A percentile compares a stretch with the other conserved stretches of the same genome.
These are phyloP conservation scores for Trametes sp. DNA, from an alignment of 1,284 basidiomycete genomes.

Conservation along the genomic window DNA sequence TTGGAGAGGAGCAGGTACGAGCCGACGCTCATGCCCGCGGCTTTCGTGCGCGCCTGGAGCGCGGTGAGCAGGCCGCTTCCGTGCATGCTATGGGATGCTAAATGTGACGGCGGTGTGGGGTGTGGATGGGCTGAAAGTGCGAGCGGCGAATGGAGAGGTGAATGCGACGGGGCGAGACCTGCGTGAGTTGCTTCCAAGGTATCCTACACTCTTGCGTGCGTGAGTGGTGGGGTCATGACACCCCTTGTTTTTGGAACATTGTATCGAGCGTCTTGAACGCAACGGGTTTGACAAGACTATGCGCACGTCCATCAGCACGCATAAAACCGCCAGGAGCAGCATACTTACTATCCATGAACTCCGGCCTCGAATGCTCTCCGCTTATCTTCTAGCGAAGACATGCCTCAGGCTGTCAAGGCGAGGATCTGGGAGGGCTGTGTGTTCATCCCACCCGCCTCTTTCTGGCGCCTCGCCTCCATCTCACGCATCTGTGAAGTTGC, in stretches of 20 bases:
- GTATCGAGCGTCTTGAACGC: constrained; percentile 89
- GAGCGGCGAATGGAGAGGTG: background rate
- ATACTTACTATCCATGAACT: constrained; percentile 91
- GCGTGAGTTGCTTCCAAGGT: constrained; percentile 10
- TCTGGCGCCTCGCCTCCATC: constrained; percentile 67
- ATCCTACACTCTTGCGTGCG: constrained; percentile 11
- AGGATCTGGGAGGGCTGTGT: constrained; percentile 70
- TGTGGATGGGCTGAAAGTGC: background rate
- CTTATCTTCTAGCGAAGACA: constrained; percentile 93
- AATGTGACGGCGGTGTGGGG: background rate
- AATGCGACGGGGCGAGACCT: background rate
- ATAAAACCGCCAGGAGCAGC: background rate
- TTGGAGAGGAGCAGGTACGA: constrained; percentile 76
- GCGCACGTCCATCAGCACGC: constrained; percentile 16
- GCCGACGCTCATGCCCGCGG: constrained; percentile 84
- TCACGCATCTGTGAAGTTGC: constrained; percentile 86
- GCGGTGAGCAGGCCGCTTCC: constrained; percentile 32
- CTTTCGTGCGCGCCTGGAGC: constrained; percentile 78
- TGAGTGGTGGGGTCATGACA: constrained; percentile 49
- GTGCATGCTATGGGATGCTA: constrained; percentile 7
- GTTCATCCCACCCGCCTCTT: constrained; percentile 25
- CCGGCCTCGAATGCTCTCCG: constrained; percentile 90
- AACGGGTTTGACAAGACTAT: constrained; percentile 89
- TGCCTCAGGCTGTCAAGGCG: constrained; percentile 91
- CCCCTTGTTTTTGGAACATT: constrained; percentile 82